Percentiles rank a stretch among this genome's conserved stretches.
Evolutionary conservation across 1,139 yeast species (phyloP).

Genomic region (Kurtzmaniella quercitrusa): DNA sequence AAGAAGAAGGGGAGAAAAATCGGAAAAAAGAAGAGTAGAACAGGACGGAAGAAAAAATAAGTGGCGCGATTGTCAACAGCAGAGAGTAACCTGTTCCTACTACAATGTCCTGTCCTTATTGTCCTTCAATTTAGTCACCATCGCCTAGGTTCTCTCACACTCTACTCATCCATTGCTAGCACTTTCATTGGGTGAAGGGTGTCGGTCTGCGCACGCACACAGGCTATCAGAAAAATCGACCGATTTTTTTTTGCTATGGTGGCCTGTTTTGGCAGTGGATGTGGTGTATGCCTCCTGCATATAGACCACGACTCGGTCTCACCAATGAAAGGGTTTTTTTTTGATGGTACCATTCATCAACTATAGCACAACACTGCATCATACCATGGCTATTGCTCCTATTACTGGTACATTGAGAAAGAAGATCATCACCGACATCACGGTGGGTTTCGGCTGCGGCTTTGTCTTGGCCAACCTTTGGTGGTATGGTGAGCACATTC

Average conservation of each 20-base stretch:
- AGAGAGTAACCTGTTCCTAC: too few relatives aligned
- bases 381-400: constrained; percentile 80
- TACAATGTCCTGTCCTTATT: too few relatives aligned
- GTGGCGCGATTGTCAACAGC: background rate
- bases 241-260: background rate
- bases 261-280: too few relatives aligned
- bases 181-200: constrained; percentile 4
- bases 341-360: background rate
- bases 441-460: constrained; percentile 55
- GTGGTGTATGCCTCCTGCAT: background rate
- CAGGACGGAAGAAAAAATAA: too few relatives aligned
- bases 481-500: constrained; percentile 56
- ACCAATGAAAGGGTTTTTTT: background rate
- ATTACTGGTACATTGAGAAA: constrained; percentile 82
- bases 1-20: too few relatives aligned
- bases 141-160: background rate
- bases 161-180: background rate
- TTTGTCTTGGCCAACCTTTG: constrained; percentile 30
- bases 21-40: too few relatives aligned
- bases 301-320: background rate
- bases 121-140: too few relatives aligned
- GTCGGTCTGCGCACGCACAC: constrained; percentile 2
- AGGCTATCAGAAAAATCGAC: constrained; percentile 1
- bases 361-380: constrained; percentile 3
- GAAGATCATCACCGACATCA: constrained; percentile 76